Conservation (phyloP, 2,329 filamentous ascomycete genomes). For the Emmonsia crescens region DNA sequence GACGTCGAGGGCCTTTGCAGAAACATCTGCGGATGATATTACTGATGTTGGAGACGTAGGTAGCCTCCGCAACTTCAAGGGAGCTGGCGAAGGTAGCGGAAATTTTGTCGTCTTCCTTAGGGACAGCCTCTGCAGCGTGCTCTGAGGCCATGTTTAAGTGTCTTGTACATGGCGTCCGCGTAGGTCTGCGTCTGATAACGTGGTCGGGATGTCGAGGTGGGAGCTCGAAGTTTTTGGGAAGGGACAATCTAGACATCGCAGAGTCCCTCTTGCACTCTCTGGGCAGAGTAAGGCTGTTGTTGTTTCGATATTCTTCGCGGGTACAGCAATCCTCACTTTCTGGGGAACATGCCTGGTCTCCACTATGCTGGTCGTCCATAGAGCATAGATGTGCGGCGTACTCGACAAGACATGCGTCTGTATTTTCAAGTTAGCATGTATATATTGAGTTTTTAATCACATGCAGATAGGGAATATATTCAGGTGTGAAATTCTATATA, state of each 20-base stretch:
- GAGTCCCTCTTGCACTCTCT: background rate
- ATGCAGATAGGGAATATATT: background rate
- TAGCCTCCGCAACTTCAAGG: background rate
- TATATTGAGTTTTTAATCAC: background rate
- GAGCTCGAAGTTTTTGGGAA: background rate
- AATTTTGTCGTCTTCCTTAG: background rate
- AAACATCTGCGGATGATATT: background rate
- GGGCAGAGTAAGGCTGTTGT: background rate
- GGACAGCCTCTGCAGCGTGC: background rate
- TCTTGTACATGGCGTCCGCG: background rate
- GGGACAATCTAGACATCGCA: background rate
- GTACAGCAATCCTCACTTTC: background rate
- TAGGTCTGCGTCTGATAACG: background rate
- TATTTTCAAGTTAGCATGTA: background rate
- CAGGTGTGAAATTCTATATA: background rate
- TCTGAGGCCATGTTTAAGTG: slow-evolving; percentile 1
- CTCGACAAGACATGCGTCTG: background rate
- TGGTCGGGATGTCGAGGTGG: background rate
- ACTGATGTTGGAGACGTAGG: background rate
- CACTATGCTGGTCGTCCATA: background rate
- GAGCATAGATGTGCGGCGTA: background rate
- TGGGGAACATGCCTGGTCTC: background rate
- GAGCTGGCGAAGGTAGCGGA: background rate
- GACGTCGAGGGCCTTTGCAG: background rate
- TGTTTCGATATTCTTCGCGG: background rate